phyloP scores from a whole-genome alignment of 495 filamentous ascomycete genomes.

The Cudoniella acicularis region DNA sequence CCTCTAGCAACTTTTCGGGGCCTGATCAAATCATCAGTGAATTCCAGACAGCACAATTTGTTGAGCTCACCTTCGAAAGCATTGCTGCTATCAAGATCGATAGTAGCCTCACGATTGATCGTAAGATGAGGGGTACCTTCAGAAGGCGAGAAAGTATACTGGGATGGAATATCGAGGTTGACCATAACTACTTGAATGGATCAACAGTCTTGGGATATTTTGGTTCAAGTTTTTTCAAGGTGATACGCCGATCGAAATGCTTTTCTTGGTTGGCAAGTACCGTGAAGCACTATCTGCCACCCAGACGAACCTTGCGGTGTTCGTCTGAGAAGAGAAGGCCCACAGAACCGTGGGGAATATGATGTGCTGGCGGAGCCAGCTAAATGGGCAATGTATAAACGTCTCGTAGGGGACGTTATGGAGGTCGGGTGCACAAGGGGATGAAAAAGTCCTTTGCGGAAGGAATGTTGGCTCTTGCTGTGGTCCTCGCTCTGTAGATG shows the following conservation, averaged over 20 bases:
- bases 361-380: slow-evolving; percentile 57
- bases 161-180: slow-evolving; percentile 70
- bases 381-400: slow-evolving; percentile 34
- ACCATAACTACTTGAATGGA: slow-evolving; percentile 68
- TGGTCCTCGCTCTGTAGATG: slow-evolving; percentile 67
- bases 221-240: too few species aligned
- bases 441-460: slow-evolving; percentile 76
- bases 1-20: slow-evolving; percentile 96
- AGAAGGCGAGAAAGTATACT: slow-evolving; percentile 78
- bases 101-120: slow-evolving; percentile 93
- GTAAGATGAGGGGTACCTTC: slow-evolving; percentile 81
- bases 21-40: slow-evolving; percentile 42
- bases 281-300: slow-evolving; percentile 67
- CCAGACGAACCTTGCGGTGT: slow-evolving; percentile 88
- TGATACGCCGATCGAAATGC: too few species aligned
- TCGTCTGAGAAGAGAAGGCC: slow-evolving; percentile 94
- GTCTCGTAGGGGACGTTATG: slow-evolving; percentile 72
- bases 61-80: slow-evolving; percentile 85
- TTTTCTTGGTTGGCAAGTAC: slow-evolving; percentile 32
- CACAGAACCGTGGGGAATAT: slow-evolving; percentile 58
- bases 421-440: slow-evolving; percentile 77
- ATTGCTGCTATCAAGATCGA: slow-evolving; percentile 93
- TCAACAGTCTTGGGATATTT: background rate
- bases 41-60: background rate
- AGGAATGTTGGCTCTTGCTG: slow-evolving; percentile 76